Percentiles rank a stretch among this genome's conserved stretches.
phyloP scores from a whole-genome alignment of 805 yeast genomes.

The Priceomyces carsonii region DNA sequence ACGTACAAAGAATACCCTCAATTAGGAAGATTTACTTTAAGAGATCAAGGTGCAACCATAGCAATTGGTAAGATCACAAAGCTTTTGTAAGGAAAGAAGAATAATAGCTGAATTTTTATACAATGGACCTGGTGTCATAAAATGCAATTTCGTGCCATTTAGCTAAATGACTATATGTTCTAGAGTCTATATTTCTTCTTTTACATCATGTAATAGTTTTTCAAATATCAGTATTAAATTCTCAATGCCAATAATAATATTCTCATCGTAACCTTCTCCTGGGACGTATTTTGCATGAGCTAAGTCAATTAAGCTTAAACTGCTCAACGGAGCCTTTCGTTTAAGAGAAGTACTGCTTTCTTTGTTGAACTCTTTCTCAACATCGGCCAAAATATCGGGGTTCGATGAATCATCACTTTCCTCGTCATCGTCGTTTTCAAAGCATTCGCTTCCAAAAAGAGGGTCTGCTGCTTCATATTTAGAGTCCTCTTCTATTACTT shows the following conservation, averaged over 20 bases:
- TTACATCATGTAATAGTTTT: slow-evolving; percentile 14
- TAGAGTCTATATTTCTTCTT: slow-evolving; percentile 1
- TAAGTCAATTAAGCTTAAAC: slow-evolving; percentile 77
- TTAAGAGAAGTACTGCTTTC: slow-evolving; percentile 17
- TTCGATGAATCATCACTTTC: slow-evolving; percentile 19
- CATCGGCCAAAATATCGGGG: too few species aligned
- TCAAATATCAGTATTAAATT: slow-evolving; percentile 52
- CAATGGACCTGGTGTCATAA: too few species aligned
- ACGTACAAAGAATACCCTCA: slow-evolving; percentile 91
- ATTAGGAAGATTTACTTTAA: slow-evolving; percentile 95
- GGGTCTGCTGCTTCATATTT: slow-evolving; percentile 44
- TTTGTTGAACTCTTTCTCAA: slow-evolving; percentile 18
- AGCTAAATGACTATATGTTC: background rate
- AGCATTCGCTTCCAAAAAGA: slow-evolving; percentile 15
- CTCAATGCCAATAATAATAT: slow-evolving; percentile 68
- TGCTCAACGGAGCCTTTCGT: slow-evolving; percentile 45
- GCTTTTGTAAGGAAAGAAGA: slow-evolving; percentile 58
- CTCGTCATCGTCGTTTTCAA: slow-evolving; percentile 18
- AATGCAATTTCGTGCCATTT: too few species aligned
- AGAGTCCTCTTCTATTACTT: slow-evolving; percentile 17
- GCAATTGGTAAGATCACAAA: slow-evolving; percentile 98
- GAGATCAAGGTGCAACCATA: slow-evolving; percentile 98
- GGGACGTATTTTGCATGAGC: slow-evolving; percentile 76
- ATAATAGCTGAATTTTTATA: too few species aligned
- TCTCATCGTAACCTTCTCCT: slow-evolving; percentile 70